Evolutionary conservation across 768 basidiomycete species (phyloP).

Genomic region (Pisolithus orientalis): DNA sequence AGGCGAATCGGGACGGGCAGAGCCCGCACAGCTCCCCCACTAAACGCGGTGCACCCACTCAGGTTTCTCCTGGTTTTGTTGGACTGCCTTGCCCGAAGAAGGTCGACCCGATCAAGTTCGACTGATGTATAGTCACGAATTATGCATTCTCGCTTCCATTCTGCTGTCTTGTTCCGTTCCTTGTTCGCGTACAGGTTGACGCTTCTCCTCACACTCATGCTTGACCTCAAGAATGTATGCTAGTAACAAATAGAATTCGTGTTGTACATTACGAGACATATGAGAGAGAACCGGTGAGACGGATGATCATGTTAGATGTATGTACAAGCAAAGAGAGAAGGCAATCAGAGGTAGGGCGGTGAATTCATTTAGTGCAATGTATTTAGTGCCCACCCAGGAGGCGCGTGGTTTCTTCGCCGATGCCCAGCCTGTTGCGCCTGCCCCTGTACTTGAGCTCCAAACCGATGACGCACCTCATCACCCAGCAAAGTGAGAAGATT

Average conservation of each 20-base stretch:
- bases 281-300: too few relatives aligned
- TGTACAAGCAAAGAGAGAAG: not conserved
- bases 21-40: slow-evolving; percentile 19
- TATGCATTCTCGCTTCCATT: not conserved
- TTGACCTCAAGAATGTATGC: too few relatives aligned
- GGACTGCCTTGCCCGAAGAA: slow-evolving; percentile 36
- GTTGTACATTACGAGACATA: too few relatives aligned
- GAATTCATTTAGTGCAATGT: not conserved
- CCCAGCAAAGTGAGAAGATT: slow-evolving; percentile 56
- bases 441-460: slow-evolving; percentile 30
- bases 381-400: slow-evolving; percentile 20
- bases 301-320: too few relatives aligned
- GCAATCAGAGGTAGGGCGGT: too few relatives aligned
- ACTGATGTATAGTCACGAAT: slow-evolving; percentile 14
- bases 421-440: slow-evolving; percentile 26
- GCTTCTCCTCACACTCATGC: too few relatives aligned
- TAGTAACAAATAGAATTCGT: too few relatives aligned
- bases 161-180: too few relatives aligned
- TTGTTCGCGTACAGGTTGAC: too few relatives aligned
- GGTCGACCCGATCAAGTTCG: slow-evolving; percentile 39
- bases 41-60: slow-evolving; percentile 14
- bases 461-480: slow-evolving; percentile 49
- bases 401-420: slow-evolving; percentile 27
- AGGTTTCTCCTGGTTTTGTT: slow-evolving; percentile 9
- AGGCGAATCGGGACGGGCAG: slow-evolving; percentile 8